Evolutionary conservation across 352 stramenopile genomes (phyloP), one percentile per base, ranked within the genome.

Genomic region (Pythium brachiatum): DNA sequence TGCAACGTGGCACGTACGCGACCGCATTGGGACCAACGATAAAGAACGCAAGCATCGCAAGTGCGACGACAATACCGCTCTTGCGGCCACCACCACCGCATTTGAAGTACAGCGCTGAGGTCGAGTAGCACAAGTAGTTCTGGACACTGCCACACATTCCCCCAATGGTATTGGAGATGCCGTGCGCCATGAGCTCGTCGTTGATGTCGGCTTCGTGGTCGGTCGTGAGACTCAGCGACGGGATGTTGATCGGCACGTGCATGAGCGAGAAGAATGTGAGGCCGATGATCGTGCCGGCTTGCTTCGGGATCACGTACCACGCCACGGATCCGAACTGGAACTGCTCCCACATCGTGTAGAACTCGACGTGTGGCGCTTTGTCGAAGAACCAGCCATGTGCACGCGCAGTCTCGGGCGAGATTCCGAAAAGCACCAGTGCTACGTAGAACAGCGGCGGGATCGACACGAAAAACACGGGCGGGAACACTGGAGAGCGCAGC

Each of bases 181-280:
- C 94, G 65, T 98, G 94, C 16, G 90, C 88, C 4, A 97, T 81
- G 15, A 98, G 79, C 62, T 98, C 94, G 25, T 87, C 78, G 64
- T 98, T 97, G 63, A 98, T 97, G 69, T 98, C 89, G 50, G 83
- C 80, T 66, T 98, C 92, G 34, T 81, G 80, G 66, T 86, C 83
- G 1, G 80, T 93, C 5, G 86, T 92, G 43, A 95, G 73, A 63
- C 82, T 89, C 27, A 96, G 70, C 12, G 85, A 94, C 50, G 95
- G 94, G 64, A 98, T 98, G 64, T 98, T 98, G 56, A 98, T 98
- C 0, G 95, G 95, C 36, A 98, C 95, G 71, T 98, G 90, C 79
- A 98, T 97, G 43, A 98, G 76, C 48, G 88, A 97, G 72, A 98
- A 98, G 44, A 96, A 77, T 15, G 86, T 90, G 38, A 98, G 77